Evolutionary conservation across 768 basidiomycete species (phyloP).

Genomic region (Tulasnella sp.): DNA sequence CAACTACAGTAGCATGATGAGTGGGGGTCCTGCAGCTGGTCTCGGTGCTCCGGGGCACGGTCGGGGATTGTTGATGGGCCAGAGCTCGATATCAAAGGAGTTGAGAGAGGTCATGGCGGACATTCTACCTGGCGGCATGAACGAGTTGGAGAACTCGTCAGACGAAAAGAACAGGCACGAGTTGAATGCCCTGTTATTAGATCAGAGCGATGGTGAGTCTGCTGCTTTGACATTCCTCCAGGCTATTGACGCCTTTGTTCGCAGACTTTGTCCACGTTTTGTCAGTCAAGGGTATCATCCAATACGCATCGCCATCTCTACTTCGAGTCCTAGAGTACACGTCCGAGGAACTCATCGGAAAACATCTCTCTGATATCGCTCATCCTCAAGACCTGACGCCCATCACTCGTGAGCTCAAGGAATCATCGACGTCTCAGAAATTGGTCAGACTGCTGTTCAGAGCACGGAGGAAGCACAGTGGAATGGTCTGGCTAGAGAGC

Average conservation of each 20-base stretch:
- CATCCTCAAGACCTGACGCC: constrained; percentile 85
- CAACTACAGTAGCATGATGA: constrained; percentile 35
- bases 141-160: background rate
- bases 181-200: constrained; percentile 28
- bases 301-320: constrained; percentile 82
- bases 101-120: constrained; percentile 12
- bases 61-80: constrained; percentile 3
- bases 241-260: background rate
- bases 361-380: constrained; percentile 64
- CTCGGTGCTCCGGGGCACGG: background rate
- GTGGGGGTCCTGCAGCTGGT: constrained; percentile 6
- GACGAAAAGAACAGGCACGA: constrained; percentile 18
- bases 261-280: constrained; percentile 85
- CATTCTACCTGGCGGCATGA: background rate
- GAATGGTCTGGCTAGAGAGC: constrained; percentile 82
- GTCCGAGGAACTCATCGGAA: constrained; percentile 69
- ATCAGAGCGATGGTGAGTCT: constrained; percentile 28
- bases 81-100: constrained; percentile 5
- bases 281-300: constrained; percentile 81
- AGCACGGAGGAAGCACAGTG: constrained; percentile 48
- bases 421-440: constrained; percentile 33
- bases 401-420: constrained; percentile 84
- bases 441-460: constrained; percentile 78
- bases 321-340: constrained; percentile 71
- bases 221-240: background rate